Evolutionary conservation across 306 rosid species (phyloP).

Genomic region (Prunus mongolica): DNA sequence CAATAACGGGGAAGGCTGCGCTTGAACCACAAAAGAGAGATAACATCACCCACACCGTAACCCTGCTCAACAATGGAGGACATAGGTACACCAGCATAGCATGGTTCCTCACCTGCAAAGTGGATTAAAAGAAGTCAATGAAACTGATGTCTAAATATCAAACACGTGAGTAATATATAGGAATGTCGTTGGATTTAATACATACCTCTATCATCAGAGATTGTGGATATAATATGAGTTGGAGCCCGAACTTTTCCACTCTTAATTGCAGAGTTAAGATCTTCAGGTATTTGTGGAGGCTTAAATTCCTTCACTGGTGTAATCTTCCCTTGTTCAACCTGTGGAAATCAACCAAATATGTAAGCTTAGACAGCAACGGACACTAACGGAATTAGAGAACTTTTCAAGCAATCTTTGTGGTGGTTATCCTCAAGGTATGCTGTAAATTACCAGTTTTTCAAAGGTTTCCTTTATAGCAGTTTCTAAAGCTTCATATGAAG

Average conservation of each 20-base stretch:
- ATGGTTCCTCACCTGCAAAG: slow-evolving; percentile 90
- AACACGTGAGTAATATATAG: neutral
- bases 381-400: neutral
- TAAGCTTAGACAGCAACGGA: neutral
- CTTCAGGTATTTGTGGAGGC: slow-evolving; percentile 98
- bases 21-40: slow-evolving; percentile 95
- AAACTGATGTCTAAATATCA: slow-evolving; percentile 12
- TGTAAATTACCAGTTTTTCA: slow-evolving; percentile 69
- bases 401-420: neutral
- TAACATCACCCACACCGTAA: slow-evolving; percentile 89
- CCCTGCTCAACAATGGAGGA: slow-evolving; percentile 95
- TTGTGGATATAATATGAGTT: slow-evolving; percentile 95
- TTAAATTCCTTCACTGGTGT: slow-evolving; percentile 72
- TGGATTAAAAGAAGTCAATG: slow-evolving; percentile 23
- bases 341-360: slow-evolving; percentile 16
- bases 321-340: slow-evolving; percentile 75
- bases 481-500: slow-evolving; percentile 89
- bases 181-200: slow-evolving; percentile 8
- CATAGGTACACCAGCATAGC: slow-evolving; percentile 99
- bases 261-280: slow-evolving; percentile 76
- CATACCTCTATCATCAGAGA: slow-evolving; percentile 96
- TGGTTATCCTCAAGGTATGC: slow-evolving; percentile 13
- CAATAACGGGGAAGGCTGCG: slow-evolving; percentile 99
- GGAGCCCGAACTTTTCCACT: slow-evolving; percentile 99
- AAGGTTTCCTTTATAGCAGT: slow-evolving; percentile 71